Evolutionary conservation across 495 filamentous ascomycete genomes (phyloP).

Genomic region (Aspergillus steynii): DNA sequence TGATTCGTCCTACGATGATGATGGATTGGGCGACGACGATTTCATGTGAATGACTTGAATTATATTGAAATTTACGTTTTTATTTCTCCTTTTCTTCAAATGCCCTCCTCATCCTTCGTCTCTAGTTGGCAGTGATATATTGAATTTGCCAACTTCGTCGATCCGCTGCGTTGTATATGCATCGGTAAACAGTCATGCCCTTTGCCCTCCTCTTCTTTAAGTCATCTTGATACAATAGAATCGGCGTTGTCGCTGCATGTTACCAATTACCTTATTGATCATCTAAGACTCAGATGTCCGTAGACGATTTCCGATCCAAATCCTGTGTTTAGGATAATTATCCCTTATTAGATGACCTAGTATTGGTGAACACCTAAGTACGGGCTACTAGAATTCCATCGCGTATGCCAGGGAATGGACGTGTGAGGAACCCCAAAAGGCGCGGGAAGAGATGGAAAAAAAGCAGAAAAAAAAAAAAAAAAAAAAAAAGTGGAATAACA

Average conservation of each 20-base stretch:
- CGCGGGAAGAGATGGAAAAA: conserved; percentile 14
- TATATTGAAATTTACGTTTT: conserved; percentile 11
- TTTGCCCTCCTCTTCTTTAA: conserved; percentile 5
- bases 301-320: neutral
- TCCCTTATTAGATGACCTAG: no score
- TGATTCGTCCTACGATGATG: conserved; percentile 73
- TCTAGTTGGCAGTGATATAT: conserved; percentile 11
- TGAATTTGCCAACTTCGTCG: conserved; percentile 4
- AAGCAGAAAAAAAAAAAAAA: conserved; percentile 32
- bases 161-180: conserved; percentile 8
- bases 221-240: conserved; percentile 10
- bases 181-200: conserved; percentile 1
- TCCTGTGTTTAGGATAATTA: neutral
- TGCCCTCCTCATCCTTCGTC: neutral
- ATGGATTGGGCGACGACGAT: conserved; percentile 73
- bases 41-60: conserved; percentile 58
- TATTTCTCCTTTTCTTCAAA: conserved; percentile 3
- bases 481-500: conserved; percentile 32
- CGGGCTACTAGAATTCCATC: neutral
- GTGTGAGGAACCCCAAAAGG: neutral
- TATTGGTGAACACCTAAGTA: neutral
- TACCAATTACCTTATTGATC: neutral
- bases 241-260: neutral
- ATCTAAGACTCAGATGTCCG: neutral
- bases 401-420: neutral